Conservation (phyloP, 2,329 filamentous ascomycete genomes). For the Alternaria incomplexa region DNA sequence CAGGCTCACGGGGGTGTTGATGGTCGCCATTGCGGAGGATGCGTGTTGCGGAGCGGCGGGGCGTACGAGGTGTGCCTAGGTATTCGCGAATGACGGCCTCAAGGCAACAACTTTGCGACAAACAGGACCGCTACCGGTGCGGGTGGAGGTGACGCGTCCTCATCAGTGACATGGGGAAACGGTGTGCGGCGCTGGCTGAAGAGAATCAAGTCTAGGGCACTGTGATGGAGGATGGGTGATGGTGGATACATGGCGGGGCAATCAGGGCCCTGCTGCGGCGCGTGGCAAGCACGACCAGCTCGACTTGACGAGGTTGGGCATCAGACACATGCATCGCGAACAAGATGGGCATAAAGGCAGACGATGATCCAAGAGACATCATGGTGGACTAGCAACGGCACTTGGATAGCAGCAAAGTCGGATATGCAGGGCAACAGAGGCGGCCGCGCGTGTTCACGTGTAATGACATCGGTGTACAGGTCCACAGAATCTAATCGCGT, state of each 20-base stretch:
- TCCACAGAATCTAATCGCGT: constrained; percentile 9
- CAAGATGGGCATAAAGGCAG: background rate
- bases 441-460: constrained; percentile 36
- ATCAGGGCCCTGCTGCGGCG: background rate
- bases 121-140: constrained; percentile 27
- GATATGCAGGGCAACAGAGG: constrained; percentile 11
- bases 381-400: background rate
- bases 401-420: background rate
- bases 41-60: constrained; percentile 11
- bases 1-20: constrained; percentile 67
- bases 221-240: constrained; percentile 32
- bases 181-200: constrained; percentile 20
- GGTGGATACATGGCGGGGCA: constrained; percentile 38
- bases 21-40: constrained; percentile 34
- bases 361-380: background rate
- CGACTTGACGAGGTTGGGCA: constrained; percentile 17
- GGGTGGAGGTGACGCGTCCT: constrained; percentile 31
- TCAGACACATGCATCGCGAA: constrained; percentile 4
- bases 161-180: constrained; percentile 32
- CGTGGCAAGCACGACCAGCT: constrained; percentile 2
- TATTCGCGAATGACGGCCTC: background rate
- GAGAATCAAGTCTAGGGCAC: constrained; percentile 17
- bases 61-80: background rate
- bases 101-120: constrained; percentile 7
- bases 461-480: constrained; percentile 10